Evolutionary conservation across 768 basidiomycete genomes (phyloP), one percentile per base, ranked within the genome.

Genomic region (Lentinula raphanica): DNA sequence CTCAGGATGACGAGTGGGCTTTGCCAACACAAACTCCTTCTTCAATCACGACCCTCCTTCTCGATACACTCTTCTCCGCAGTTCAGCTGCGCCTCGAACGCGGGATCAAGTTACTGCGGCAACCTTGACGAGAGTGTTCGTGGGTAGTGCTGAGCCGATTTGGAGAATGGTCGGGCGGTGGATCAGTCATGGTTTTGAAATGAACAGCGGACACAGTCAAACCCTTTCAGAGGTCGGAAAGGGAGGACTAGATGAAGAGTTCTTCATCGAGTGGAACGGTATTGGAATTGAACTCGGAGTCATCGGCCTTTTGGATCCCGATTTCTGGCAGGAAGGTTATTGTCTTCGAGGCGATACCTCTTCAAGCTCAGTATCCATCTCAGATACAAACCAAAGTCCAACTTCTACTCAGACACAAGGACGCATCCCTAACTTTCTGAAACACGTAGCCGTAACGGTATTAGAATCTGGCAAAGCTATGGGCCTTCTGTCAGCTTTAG

Each of bases 311-410:
- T 60, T 83, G 65, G 86, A 88, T 64, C 86, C 85, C 0, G 88
- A 92, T 57, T 91, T 91, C 65, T 94, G 91, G 91, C 73, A 78
- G 29, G 84, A 89, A 40, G 88, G 87, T 0, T 92, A 87, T 68
- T 72, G 73, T 2, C 67, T 91, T 59, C 72, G 85, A 38, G 79
- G 79, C 48, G 72, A 71, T 17, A 62, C 64, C 15, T 23, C n/a
- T 3, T 23, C 17, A n/a, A 17, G 39, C 19, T 23, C 28, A 15
- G 9, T 15, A 21, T 19, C 28, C 13, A 8, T 53, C n/a, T 25
- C 35, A 40, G 29, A 15, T 17, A n/a, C n/a, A 9, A 5, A 27
- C 28, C 59, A 59, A 13, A 53, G 55, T 55, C 66, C 49, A 58
- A 48, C 59, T 36, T 59, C 65, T 56, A 56, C 64, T 67, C 48